Base-by-base conservation (phyloP, 169 alveolate genomes). In the Eimeria praecox region DNA sequence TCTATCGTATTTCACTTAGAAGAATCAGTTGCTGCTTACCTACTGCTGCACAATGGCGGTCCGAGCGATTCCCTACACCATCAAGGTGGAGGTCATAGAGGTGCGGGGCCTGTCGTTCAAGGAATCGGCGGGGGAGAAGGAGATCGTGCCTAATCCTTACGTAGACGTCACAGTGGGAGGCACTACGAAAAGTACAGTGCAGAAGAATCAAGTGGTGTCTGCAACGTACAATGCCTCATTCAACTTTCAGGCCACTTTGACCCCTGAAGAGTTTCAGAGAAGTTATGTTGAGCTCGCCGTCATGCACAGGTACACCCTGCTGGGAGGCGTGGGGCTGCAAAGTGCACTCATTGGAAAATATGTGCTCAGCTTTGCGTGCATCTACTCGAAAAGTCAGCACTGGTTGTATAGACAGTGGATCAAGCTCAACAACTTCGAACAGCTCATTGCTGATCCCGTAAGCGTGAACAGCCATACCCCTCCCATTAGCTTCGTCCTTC, bases 381-480 rank as follows among this genome's bases (percentile, higher is more conserved):
- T 96, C 33, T 96, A 96, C 90, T 64, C 94, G 30, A 96, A 87
- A 38, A 83, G 95, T 20, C 97, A 96, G 77, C 97, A 96, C 42
- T 96, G 97, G 97, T 93, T 96, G 22, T 96, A 96, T 78, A 90
- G 97, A 64, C 96, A 96, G 52, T 96, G 97, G 97, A 95, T 96
- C 35, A 96, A 95, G 30, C 92, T 96, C 24, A 73, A 92, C 52
- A 75, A 94, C 59, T 92, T 90, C 59, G 97, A 96, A 16, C 95
- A 89, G 54, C 97, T 96, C 54, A 92, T 88, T 56, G 97, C 96
- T 75, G 92, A 86, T 6, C 77, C 90, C 49, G 96, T 94, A 82
- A 27, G 96, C 46, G 54, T 0, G 12, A 9, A 30, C 42, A 16
- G 46, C 8, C 46, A n/a, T 0, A 16, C 42, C 24, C 8, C 46